Base-by-base conservation (phyloP, 1,284 basidiomycete species). In the Ustilago crameri region DNA sequence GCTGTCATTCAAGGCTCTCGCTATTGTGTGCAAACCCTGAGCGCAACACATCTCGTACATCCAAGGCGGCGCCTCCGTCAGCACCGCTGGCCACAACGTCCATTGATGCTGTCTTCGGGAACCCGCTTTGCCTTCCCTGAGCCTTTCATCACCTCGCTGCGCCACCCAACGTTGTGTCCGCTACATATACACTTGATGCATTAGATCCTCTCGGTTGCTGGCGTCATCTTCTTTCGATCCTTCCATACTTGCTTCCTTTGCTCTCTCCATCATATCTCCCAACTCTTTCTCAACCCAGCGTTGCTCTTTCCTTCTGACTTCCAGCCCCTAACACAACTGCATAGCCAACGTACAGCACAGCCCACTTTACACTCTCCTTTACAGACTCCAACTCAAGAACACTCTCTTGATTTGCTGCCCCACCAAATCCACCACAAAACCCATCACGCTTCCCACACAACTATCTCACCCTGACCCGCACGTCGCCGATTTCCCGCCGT, bases 111-210 rank as follows among this genome's bases (percentile, higher is more conserved):
- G n/a, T n/a, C n/a, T n/a, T n/a, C n/a, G n/a, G n/a, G n/a, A 14
- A 8, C 45, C 22, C 32, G 45, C 32, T 47, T 47, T 34, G n/a
- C 5, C 23, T 30, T 40, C n/a, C n/a, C n/a, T n/a, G n/a, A n/a
- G n/a, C n/a, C n/a, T n/a, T n/a, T 30, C 22, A 10, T 23, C 9
- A 14, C n/a, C 17, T 23, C 5, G 24, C 22, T 20, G 24, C 15
- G 9, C n/a, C 9, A 35, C 17, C 15, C 20, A 42, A 23, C 9
- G 18, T 18, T 10, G 18, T n/a, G 14, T 23, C 17, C 42, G 42
- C 40, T 67, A 60, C 64, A 60, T 67, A 67, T 60, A 67, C n/a
- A n/a, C 45, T 27, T 43, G 42, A 26, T 38, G 35, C 26, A 23
- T 18, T 27, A 15, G 18, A 34, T 27, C 15, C 22, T 18, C 20